Evolutionary conservation across 2,329 filamentous ascomycete species (phyloP).

Genomic region (Cladophialophora exuberans): DNA sequence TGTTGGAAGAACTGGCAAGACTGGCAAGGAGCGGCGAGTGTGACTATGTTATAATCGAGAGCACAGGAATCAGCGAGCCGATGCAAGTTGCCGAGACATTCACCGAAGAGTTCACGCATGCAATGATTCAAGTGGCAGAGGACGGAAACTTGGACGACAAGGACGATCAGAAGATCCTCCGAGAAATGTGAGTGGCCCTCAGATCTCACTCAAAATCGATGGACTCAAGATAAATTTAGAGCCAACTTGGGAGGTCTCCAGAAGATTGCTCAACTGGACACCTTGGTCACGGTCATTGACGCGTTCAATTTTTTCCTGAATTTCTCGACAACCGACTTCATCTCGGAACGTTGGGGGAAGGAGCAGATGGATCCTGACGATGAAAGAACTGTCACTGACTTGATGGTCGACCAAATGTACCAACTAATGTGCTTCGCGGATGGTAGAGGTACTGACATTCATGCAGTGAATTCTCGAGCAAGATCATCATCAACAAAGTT

Average conservation of each 20-base stretch:
- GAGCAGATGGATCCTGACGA: constrained; percentile 68
- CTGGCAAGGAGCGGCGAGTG: constrained; percentile 65
- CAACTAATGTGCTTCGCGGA: neutral
- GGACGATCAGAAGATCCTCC: constrained; percentile 50
- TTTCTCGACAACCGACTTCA: constrained; percentile 70
- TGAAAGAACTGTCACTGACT: constrained; percentile 72
- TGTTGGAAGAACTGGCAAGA: constrained; percentile 70
- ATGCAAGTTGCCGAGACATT: constrained; percentile 77
- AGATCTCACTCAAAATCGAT: neutral
- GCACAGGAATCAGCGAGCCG: constrained; percentile 71
- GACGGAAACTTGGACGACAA: constrained; percentile 47
- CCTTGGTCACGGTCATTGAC: constrained; percentile 73
- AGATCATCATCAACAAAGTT: constrained; percentile 71
- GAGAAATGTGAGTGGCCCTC: constrained; percentile 48
- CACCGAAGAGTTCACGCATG: constrained; percentile 56
- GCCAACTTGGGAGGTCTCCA: constrained; percentile 66
- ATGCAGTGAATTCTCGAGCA: constrained; percentile 67
- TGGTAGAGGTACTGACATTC: neutral
- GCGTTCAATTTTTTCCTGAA: constrained; percentile 73
- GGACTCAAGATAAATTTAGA: constrained; percentile 34
- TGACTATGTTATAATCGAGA: constrained; percentile 74
- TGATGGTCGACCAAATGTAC: constrained; percentile 73
- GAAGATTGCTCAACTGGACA: constrained; percentile 68
- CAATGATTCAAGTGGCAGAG: constrained; percentile 53
- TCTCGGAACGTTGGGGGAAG: constrained; percentile 63